Evolutionary conservation across 148 eudicot species (phyloP), one percentile per base, ranked within the genome.

Genomic region (Rhododendron molle): DNA sequence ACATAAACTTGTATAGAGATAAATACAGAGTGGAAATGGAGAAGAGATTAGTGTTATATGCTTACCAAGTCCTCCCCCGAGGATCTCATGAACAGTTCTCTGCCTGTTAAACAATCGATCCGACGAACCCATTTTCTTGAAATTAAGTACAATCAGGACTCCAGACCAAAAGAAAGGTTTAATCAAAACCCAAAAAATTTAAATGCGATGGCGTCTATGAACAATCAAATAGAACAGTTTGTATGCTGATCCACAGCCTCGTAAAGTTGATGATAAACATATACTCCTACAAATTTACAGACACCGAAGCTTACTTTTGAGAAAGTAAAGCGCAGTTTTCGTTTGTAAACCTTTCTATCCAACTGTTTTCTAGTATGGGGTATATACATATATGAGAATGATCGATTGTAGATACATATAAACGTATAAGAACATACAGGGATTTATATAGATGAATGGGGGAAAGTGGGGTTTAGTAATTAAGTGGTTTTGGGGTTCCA

Each of bases 61-160:
- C 85, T 89, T 90, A 94, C 99, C 92, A 47, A 89, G 38, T 74
- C 94, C 94, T 81, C 93, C 96, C 72, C 99, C 99, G 74, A 94
- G 93, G 80, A 93, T 88, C 89, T 94, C 90, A 92, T 96, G 99
- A 88, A 96, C 88, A 52, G 89, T 91, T 83, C 84, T 88, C 44
- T 91, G 89, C 90, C 95, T 92, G 87, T 90, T 87, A 49, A 96
- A 93, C 88, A 93, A 85, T 52, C 92, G 90, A 88, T 91, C 89
- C 69, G 99, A 92, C 81, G 95, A 90, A 77, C 88, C 92, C 99
- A 92, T 92, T 54, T 84, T 34, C 23, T 36, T 58, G 49, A 71
- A 21, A 81, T 32, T 77, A 47, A 32, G 23, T n/a, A 60, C 52
- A 82, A 85, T 14, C 26, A 81, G 28, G 72, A 46, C 49, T 73